These are phyloP conservation scores for Colletotrichum eremochloae DNA, from an alignment of 2,329 filamentous ascomycete species.

Conservation along the genomic window DNA sequence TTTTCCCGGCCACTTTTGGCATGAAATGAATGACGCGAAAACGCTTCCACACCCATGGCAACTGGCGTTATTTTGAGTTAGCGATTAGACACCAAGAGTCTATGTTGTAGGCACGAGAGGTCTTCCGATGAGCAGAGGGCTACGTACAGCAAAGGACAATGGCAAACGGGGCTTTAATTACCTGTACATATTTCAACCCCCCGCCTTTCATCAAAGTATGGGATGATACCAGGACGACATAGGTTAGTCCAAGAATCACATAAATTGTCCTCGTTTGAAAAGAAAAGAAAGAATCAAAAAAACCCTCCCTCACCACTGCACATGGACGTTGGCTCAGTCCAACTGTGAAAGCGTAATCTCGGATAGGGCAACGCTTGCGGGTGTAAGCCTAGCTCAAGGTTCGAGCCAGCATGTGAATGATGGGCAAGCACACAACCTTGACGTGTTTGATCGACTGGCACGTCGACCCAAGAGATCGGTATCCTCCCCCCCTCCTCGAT, in stretches of 20 bases:
- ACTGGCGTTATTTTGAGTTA: slow-evolving; percentile 1
- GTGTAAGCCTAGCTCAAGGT: neutral
- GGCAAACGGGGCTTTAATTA: slow-evolving; percentile 11
- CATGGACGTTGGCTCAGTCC: slow-evolving; percentile 11
- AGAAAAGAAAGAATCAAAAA: too few species aligned
- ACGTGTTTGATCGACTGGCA: slow-evolving; percentile 17
- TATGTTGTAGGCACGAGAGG: slow-evolving; percentile 1
- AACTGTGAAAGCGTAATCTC: neutral
- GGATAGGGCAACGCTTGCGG: neutral
- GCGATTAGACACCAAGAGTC: slow-evolving; percentile 2
- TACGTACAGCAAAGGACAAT: slow-evolving; percentile 14
- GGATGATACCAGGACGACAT: slow-evolving; percentile 37
- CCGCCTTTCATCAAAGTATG: slow-evolving; percentile 11
- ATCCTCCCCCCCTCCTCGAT: neutral
- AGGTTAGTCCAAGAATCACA: slow-evolving; percentile 5
- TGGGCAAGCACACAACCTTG: neutral
- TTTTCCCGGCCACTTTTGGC: neutral
- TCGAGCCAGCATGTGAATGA: neutral
- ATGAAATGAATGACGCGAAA: neutral
- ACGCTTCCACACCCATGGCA: neutral
- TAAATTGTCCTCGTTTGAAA: slow-evolving; percentile 6
- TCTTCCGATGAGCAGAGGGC: slow-evolving; percentile 17
- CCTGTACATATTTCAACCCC: slow-evolving; percentile 21
- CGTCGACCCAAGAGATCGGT: slow-evolving; percentile 19
- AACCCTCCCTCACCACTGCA: neutral